Evolutionary conservation across 1,284 basidiomycete species (phyloP).

Genomic region (Gomphus bonarii): DNA sequence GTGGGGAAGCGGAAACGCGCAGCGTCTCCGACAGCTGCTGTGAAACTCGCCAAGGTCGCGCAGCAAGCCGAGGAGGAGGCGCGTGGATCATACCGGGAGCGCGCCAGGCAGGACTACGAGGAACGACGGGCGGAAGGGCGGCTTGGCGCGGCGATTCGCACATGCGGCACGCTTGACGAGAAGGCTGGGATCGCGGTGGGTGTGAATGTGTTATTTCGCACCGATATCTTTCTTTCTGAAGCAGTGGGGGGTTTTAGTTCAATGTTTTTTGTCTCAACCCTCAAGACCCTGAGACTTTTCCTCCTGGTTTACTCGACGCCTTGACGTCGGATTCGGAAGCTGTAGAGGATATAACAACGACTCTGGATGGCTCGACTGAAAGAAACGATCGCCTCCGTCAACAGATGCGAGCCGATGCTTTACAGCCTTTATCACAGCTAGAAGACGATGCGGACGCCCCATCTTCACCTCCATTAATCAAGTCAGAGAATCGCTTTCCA

Average conservation of each 20-base stretch:
- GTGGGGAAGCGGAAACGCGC: slow-evolving; percentile 65
- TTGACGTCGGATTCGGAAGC: slow-evolving; percentile 31
- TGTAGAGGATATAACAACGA: slow-evolving; percentile 5
- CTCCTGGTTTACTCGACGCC: slow-evolving; percentile 49
- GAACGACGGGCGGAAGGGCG: slow-evolving; percentile 60
- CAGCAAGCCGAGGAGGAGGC: slow-evolving; percentile 55
- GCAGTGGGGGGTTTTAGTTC: slow-evolving; percentile 36
- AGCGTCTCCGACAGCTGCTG: slow-evolving; percentile 47
- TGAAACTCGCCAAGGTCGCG: slow-evolving; percentile 57
- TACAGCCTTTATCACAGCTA: slow-evolving; percentile 36
- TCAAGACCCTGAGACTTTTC: slow-evolving; percentile 50
- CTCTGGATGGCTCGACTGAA: slow-evolving; percentile 10
- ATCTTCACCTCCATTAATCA: background rate
- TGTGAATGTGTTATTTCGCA: too few relatives aligned
- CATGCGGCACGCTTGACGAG: slow-evolving; percentile 64
- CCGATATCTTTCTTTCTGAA: background rate
- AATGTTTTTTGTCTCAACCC: slow-evolving; percentile 72
- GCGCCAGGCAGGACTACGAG: slow-evolving; percentile 59
- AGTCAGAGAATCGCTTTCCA: slow-evolving; percentile 23
- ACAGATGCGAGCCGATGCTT: slow-evolving; percentile 61
- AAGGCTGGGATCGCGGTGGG: slow-evolving; percentile 51
- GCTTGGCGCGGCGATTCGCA: slow-evolving; percentile 56
- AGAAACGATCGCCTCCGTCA: slow-evolving; percentile 37
- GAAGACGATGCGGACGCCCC: slow-evolving; percentile 18
- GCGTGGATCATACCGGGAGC: slow-evolving; percentile 52